A percentile compares a stretch with the other conserved stretches of the same genome.
These are phyloP conservation scores for Cucumis melo DNA, from an alignment of 306 rosid genomes.

Conservation along the genomic window DNA sequence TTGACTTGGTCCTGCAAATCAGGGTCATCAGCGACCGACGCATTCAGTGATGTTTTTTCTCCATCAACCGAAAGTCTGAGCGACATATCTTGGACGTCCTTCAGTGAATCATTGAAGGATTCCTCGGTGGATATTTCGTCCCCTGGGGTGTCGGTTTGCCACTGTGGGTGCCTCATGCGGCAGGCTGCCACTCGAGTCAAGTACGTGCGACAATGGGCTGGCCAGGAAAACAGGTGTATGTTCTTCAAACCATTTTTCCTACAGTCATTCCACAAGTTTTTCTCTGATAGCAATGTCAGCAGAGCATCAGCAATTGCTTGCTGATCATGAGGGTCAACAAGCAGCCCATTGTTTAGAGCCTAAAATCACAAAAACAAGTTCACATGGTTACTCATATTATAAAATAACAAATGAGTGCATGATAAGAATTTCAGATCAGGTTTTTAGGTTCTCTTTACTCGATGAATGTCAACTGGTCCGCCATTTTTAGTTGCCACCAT, in stretches of 20 bases:
- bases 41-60: conserved; percentile 30
- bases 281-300: conserved; percentile 50
- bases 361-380: conserved; percentile 9
- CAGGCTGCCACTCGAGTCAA: conserved; percentile 57
- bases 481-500: conserved; percentile 90
- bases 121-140: conserved; percentile 38
- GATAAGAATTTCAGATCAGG: not conserved
- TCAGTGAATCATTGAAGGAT: conserved; percentile 52
- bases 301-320: conserved; percentile 47
- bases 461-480: conserved; percentile 85
- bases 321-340: conserved; percentile 64
- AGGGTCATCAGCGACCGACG: conserved; percentile 22
- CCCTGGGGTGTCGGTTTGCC: conserved; percentile 54
- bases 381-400: not conserved
- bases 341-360: conserved; percentile 58
- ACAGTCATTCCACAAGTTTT: conserved; percentile 51
- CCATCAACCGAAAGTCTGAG: conserved; percentile 62
- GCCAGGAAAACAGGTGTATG: conserved; percentile 69
- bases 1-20: conserved; percentile 59
- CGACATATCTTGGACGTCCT: conserved; percentile 62
- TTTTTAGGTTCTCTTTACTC: conserved; percentile 28
- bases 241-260: conserved; percentile 53
- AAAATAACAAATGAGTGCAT: not conserved
- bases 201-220: conserved; percentile 63
- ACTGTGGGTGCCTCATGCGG: conserved; percentile 63